Base-by-base conservation (phyloP, 768 basidiomycete species). In the Leccinum boreale region DNA sequence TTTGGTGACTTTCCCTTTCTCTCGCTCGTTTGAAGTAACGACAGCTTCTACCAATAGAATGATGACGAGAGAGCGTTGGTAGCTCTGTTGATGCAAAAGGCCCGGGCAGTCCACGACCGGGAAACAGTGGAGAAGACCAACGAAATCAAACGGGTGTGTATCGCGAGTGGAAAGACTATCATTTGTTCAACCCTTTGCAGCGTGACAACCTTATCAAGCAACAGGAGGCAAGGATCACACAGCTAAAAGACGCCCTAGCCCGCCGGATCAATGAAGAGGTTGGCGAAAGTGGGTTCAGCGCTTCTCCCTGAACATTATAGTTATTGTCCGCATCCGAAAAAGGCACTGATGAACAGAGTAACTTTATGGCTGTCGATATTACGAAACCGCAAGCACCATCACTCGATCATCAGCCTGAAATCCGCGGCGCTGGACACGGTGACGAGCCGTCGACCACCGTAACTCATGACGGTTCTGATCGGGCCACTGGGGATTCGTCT, bases 41-140 rank as follows among this genome's bases (percentile, higher is more conserved):
- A 53, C 55, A 63, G 47, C 55, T 49, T 21, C 47, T 24, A n/a
- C 33, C 49, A 46, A 47, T 47, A 85, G 84, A 78, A 73, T 42
- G 77, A 80, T 51, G 63, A 73, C 14, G 85, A 86, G 66, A 81
- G 77, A 64, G 75, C 69, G 4, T 76, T 86, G 49, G 78, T 81
- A 8, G 69, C 76, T 52, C 69, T 73, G 50, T 62, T 86, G 29
- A 74, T 81, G 60, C 70, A 71, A 42, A 68, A 78, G 49, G 75
- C 80, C 15, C 75, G 79, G 52, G 74, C 75, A 11, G 68, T 79
- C 21, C 78, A 84, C 61, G 84, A 84, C 59, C 77, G 83, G 52
- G 79, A 80, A 17, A 71, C 79, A 36, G 77, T 85, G 29, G 75
- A 73, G 24, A 85, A 85, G 65, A 75, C 74, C 52, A 84, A 85